A percentile compares a stretch with the other conserved stretches of the same genome.
These are phyloP conservation scores for Grigorovia humatica DNA, from an alignment of 805 yeast genomes.

Conservation along the genomic window DNA sequence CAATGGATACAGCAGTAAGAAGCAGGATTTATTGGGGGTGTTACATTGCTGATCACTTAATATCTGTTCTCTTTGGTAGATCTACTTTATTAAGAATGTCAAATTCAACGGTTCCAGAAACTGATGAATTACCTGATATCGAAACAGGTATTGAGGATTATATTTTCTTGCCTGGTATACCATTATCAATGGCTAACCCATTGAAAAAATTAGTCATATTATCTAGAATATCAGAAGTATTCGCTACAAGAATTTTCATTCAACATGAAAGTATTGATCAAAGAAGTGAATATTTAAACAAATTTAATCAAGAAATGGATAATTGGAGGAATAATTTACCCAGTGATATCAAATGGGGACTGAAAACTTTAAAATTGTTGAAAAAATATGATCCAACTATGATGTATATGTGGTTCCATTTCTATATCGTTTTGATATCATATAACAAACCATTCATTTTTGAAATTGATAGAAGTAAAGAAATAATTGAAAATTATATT, in stretches of 20 bases:
- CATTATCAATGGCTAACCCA: constrained; percentile 17
- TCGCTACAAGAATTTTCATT: constrained; percentile 19
- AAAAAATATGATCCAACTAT: constrained; percentile 39
- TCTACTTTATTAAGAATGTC: constrained; percentile 41
- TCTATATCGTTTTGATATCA: constrained; percentile 45
- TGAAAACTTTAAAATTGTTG: constrained; percentile 26
- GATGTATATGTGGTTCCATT: constrained; percentile 40
- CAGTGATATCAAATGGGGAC: constrained; percentile 36
- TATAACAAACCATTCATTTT: constrained; percentile 44
- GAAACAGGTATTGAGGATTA: constrained; percentile 47
- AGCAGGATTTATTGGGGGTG: constrained; percentile 55
- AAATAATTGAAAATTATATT: constrained; percentile 16
- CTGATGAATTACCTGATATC: constrained; percentile 46
- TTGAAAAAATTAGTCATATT: constrained; percentile 33
- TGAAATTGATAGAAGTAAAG: constrained; percentile 14
- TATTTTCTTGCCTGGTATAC: constrained; percentile 27
- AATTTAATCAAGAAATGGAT: constrained; percentile 37
- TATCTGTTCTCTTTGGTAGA: constrained; percentile 44
- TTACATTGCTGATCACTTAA: constrained; percentile 49
- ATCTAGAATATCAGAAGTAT: constrained; percentile 27
- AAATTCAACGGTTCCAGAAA: constrained; percentile 50
- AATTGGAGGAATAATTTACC: constrained; percentile 41
- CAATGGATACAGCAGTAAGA: constrained; percentile 42
- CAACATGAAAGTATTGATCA: constrained; percentile 22
- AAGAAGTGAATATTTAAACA: constrained; percentile 28